phyloP scores from a whole-genome alignment of 176 grass and related monocot genomes.

The Musa schizocarpa region DNA sequence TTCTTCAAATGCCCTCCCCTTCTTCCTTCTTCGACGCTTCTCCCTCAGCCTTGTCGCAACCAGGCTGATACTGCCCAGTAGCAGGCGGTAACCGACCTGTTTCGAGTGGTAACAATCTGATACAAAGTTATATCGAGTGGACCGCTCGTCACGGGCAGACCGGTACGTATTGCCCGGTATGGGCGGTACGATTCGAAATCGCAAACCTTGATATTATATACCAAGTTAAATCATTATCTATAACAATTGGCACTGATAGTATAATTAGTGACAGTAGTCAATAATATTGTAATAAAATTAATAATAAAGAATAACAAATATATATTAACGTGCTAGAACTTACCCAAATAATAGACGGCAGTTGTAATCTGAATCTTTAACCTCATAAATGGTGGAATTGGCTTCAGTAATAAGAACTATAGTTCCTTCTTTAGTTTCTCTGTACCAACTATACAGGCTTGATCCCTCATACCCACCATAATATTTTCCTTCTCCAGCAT shows the following conservation, averaged over 20 bases:
- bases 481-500: constrained; percentile 64
- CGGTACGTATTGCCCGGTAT: no score
- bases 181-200: no score
- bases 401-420: constrained; percentile 46
- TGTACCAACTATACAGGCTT: constrained; percentile 82
- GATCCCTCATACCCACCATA: constrained; percentile 92
- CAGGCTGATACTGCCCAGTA: no score
- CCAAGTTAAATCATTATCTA: no score
- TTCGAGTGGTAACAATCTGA: no score
- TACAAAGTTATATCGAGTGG: no score
- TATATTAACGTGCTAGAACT: constrained; percentile 20
- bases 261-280: not conserved
- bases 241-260: not conserved
- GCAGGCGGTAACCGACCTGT: no score
- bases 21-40: no score
- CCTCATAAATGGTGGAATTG: constrained; percentile 76
- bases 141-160: no score
- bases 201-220: no score
- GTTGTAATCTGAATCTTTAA: constrained; percentile 82
- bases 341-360: constrained; percentile 80
- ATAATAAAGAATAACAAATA: not conserved
- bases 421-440: constrained; percentile 71
- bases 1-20: no score
- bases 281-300: constrained; percentile 16
- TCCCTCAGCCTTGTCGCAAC: no score